Percentiles rank a stretch among this genome's conserved stretches.
Conservation (phyloP, 2,329 filamentous ascomycete genomes). For the Aspergillus pseudotamarii region DNA sequence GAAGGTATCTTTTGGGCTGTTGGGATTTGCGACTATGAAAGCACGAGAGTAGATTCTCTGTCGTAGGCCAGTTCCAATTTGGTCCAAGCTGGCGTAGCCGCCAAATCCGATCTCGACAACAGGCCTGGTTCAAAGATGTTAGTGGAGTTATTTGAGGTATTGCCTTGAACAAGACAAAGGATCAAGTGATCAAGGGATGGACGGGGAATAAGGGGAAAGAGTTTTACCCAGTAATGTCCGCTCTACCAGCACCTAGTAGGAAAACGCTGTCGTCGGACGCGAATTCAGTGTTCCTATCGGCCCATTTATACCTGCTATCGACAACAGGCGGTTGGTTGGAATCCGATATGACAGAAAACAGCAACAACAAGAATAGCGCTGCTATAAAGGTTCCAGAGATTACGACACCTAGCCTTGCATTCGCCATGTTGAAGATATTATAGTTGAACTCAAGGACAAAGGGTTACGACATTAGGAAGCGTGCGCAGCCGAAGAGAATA, state of each 20-base stretch:
- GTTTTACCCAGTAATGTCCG: conserved; percentile 69
- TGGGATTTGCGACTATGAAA: conserved; percentile 77
- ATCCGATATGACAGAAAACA: conserved; percentile 28
- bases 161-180: neutral
- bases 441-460: neutral
- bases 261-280: conserved; percentile 51
- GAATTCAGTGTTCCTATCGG: conserved; percentile 24
- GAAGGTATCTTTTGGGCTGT: conserved; percentile 70
- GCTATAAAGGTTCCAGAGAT: conserved; percentile 30
- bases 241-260: conserved; percentile 69
- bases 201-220: neutral
- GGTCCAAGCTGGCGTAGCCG: conserved; percentile 85
- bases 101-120: conserved; percentile 90
- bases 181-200: neutral
- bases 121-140: conserved; percentile 53
- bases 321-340: conserved; percentile 19
- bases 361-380: conserved; percentile 35
- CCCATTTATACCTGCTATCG: conserved; percentile 25
- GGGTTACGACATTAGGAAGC: neutral
- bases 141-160: neutral
- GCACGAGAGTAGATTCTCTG: conserved; percentile 87
- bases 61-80: conserved; percentile 79
- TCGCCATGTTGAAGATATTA: conserved; percentile 29
- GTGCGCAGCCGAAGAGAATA: neutral
- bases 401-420: conserved; percentile 27